These are phyloP conservation scores for Chlamydomonas sp. DNA, from an alignment of 139 green algal genomes.

Conservation along the genomic window DNA sequence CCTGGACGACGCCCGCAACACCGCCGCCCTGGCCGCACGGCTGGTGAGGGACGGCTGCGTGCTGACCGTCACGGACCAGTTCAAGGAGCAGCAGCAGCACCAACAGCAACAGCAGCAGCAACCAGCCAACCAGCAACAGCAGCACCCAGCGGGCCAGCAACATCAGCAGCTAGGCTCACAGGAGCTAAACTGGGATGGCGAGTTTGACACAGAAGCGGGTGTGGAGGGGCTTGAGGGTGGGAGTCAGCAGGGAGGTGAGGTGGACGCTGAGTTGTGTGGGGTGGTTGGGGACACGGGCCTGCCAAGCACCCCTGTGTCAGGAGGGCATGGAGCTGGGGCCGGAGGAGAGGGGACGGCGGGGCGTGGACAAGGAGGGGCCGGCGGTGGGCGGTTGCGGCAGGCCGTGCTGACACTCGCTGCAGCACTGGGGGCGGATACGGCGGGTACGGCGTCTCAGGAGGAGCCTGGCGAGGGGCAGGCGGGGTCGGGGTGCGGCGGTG, in stretches of 20 bases:
- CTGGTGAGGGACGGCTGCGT: conserved; percentile 57
- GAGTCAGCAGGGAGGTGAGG: neutral
- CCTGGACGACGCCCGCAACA: conserved; percentile 72
- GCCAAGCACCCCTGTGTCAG: neutral
- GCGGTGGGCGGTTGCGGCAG: conserved; percentile 17
- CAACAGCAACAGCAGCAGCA: neutral
- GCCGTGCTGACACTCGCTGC: neutral
- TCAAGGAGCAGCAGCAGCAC: conserved; percentile 2
- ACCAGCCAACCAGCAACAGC: neutral
- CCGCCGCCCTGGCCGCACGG: conserved; percentile 46
- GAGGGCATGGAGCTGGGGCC: neutral
- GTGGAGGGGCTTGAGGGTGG: neutral
- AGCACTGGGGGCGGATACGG: neutral
- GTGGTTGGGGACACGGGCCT: no score
- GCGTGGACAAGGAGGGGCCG: neutral
- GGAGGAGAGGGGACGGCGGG: neutral
- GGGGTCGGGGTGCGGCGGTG: no score
- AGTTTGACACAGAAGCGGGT: neutral
- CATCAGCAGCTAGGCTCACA: neutral
- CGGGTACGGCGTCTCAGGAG: no score
- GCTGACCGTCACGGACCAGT: conserved; percentile 50
- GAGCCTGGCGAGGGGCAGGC: neutral
- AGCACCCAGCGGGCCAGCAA: neutral
- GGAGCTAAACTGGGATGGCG: neutral
- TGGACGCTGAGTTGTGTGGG: no score